Evolutionary conservation across 352 stramenopile genomes (phyloP), one percentile per base, ranked within the genome.

Genomic region (Pythium plurisporium): DNA sequence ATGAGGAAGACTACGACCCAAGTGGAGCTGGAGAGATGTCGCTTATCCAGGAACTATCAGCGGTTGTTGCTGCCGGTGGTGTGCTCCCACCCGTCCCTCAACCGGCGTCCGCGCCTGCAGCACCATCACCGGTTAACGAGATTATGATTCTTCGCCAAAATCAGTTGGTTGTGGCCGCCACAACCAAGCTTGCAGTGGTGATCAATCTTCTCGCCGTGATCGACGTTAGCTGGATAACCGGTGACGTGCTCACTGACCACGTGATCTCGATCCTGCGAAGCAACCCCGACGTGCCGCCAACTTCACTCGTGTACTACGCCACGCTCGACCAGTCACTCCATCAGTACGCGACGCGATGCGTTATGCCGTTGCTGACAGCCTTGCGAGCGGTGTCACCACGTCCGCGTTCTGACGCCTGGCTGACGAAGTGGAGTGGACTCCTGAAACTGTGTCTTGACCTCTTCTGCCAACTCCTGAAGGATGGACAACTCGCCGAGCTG

Each of bases 1-100:
- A 73, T 45, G 68, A 77, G 19, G 64, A 72, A n/a, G 55, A 67
- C 2, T 53, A 66, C 8, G 59, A 64, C 38, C 20, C 23, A 5
- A 27, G 37, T 10, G 42, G 41, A 2, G 7, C 26, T 15, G 42
- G 58, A 3, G 48, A 59, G 4, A 22, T 54, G 4, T 34, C 43
- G 19, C 33, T 55, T 15, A 54, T 59, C 19, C 43, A 47, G 19
- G 58, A 46, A 37, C 44, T 42, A 14, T 59, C 43, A 0, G 33
- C 41, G 2, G 49, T 33, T 11, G 40, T 41, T 3, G 27, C 26
- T 49, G 14, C 31, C 17, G 41, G 33, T 15, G 49, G 23, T 0
- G 27, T 26, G 12, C 11, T 40, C 6, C 17, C 15, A 9, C 20
- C 48, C n/a, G n/a, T n/a, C n/a, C n/a, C n/a, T n/a, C n/a, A n/a